Conservation (phyloP, 306 rosid species). For the Alnus rubra region DNA sequence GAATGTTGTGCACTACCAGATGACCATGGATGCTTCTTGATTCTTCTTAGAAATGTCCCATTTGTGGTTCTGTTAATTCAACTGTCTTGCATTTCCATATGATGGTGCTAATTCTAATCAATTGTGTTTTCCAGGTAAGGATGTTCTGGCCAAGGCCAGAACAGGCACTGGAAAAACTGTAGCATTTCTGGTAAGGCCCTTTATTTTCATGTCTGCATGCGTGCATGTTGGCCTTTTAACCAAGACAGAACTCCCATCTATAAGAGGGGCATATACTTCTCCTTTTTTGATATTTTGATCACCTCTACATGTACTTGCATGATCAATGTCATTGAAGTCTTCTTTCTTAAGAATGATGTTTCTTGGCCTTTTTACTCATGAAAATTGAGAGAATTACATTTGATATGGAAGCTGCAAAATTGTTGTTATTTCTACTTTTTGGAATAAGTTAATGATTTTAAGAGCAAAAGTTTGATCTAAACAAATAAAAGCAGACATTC, state of each 20-base stretch:
- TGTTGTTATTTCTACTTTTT: constrained; percentile 8
- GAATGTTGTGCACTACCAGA: constrained; percentile 7
- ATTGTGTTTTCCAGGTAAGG: constrained; percentile 69
- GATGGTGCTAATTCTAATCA: constrained; percentile 25
- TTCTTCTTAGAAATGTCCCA: constrained; percentile 14
- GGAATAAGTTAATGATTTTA: not conserved
- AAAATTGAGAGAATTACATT: not conserved
- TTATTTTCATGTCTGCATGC: not conserved
- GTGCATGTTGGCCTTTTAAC: constrained; percentile 24
- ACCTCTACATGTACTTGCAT: not conserved
- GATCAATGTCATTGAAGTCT: not conserved
- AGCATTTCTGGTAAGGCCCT: constrained; percentile 82
- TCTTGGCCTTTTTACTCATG: not conserved
- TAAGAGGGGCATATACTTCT: not conserved
- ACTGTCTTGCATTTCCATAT: constrained; percentile 23
- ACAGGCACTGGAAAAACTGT: constrained; percentile 99
- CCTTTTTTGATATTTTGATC: no score
- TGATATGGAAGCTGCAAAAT: not conserved
- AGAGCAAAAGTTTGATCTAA: not conserved
- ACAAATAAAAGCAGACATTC: not conserved
- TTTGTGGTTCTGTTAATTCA: constrained; percentile 1
- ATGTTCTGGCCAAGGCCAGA: constrained; percentile 94
- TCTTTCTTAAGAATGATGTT: not conserved
- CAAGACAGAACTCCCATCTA: not conserved
- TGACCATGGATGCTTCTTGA: constrained; percentile 3